Percentiles rank a stretch among this genome's conserved stretches.
These are phyloP conservation scores for Solanum commersonii DNA, from an alignment of 257 asterid genomes.

Conservation along the genomic window DNA sequence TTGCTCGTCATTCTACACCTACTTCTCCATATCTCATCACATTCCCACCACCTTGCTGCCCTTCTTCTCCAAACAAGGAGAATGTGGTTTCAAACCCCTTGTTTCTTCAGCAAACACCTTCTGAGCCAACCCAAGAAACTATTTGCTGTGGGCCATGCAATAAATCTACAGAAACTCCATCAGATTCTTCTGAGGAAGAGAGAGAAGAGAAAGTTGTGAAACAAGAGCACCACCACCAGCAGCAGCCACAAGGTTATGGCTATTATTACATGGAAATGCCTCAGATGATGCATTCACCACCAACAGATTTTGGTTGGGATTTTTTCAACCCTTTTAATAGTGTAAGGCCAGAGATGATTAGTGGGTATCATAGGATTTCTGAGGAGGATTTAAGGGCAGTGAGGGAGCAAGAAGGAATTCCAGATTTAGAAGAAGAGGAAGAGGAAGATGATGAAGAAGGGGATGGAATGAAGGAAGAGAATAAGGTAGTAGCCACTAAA, in stretches of 20 bases:
- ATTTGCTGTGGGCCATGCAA: slow-evolving; percentile 27
- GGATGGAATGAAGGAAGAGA: slow-evolving; percentile 28
- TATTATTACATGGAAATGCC: slow-evolving; percentile 69
- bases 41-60: slow-evolving; percentile 45
- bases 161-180: slow-evolving; percentile 17
- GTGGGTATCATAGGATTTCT: slow-evolving; percentile 48
- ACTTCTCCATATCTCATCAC: slow-evolving; percentile 50
- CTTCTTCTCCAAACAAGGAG: slow-evolving; percentile 28
- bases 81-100: slow-evolving; percentile 69
- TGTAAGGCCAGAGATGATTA: slow-evolving; percentile 49
- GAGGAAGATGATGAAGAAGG: slow-evolving; percentile 13
- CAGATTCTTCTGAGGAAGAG: slow-evolving; percentile 39
- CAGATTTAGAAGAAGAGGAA: slow-evolving; percentile 74
- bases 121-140: slow-evolving; percentile 51
- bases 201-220: slow-evolving; percentile 20
- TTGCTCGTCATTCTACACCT: slow-evolving; percentile 68
- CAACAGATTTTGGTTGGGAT: slow-evolving; percentile 88
- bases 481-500: slow-evolving; percentile 11
- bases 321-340: slow-evolving; percentile 70
- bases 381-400: slow-evolving; percentile 83
- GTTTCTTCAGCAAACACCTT: slow-evolving; percentile 67
- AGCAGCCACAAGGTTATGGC: slow-evolving; percentile 27
- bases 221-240: slow-evolving; percentile 12
- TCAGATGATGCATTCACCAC: slow-evolving; percentile 45
- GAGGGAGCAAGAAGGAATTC: slow-evolving; percentile 88